phyloP scores from a whole-genome alignment of 2,329 filamentous ascomycete genomes.

The Alternaria viburni region DNA sequence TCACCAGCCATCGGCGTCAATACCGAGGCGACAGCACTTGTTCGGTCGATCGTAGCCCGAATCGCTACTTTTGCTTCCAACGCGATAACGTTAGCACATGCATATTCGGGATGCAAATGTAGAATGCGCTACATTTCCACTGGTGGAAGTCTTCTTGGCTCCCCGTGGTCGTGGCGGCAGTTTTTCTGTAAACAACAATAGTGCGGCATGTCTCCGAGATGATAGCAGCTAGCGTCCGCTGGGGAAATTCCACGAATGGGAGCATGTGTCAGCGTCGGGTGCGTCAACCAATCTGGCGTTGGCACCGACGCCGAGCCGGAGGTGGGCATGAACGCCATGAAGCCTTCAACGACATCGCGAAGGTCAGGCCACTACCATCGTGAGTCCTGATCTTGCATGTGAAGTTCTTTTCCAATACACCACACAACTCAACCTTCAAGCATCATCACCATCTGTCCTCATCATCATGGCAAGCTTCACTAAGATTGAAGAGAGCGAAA shows the following conservation, averaged over 20 bases:
- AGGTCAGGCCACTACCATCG: constrained; percentile 10
- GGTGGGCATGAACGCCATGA: constrained; percentile 10
- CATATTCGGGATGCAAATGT: background rate
- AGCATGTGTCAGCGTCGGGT: background rate
- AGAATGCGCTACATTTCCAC: background rate
- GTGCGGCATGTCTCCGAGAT: background rate
- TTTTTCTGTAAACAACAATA: constrained; percentile 2
- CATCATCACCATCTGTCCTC: background rate
- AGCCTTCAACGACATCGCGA: constrained; percentile 15
- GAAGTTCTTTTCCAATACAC: background rate
- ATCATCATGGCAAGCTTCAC: constrained; percentile 74
- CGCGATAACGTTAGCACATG: constrained; percentile 5
- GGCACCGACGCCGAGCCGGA: constrained; percentile 9
- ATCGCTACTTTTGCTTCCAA: background rate
- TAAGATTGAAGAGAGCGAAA: constrained; percentile 65
- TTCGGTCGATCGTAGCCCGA: constrained; percentile 23
- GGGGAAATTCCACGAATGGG: constrained; percentile 11
- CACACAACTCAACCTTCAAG: background rate
- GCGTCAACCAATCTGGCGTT: constrained; percentile 8
- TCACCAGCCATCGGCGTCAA: constrained; percentile 5
- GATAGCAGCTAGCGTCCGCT: background rate
- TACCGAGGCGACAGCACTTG: constrained; percentile 15
- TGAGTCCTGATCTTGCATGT: background rate
- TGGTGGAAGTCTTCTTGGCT: constrained; percentile 13
- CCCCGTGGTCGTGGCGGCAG: background rate